Conservation (phyloP, 305 asterid genomes). For the Solanum hybrid region DNA sequence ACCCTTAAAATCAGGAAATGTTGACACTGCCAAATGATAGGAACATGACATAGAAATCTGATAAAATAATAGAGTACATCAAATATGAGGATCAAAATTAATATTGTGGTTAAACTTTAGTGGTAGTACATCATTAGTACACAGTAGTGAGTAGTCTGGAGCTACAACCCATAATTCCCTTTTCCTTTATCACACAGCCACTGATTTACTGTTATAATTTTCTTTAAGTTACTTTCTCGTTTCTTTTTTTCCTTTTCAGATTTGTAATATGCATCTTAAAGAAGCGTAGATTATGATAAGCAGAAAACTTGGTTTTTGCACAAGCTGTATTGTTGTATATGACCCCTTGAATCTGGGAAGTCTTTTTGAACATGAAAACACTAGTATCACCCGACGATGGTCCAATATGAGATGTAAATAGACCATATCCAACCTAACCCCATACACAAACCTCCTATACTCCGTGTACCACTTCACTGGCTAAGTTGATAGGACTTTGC, state of each 20-base stretch:
- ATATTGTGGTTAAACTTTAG: background rate
- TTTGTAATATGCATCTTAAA: background rate
- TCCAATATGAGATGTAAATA: conserved; percentile 2
- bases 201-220: background rate
- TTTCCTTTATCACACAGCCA: background rate
- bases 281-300: background rate
- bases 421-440: background rate
- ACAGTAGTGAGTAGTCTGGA: background rate
- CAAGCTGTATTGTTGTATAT: background rate
- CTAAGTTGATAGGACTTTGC: background rate
- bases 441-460: background rate
- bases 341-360: background rate
- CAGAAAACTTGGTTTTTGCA: background rate
- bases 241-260: background rate
- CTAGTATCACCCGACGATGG: background rate
- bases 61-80: background rate
- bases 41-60: background rate
- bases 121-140: background rate
- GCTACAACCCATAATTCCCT: background rate
- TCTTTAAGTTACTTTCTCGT: background rate
- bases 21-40: background rate
- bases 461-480: background rate
- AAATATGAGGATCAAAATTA: background rate
- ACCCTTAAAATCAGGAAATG: background rate
- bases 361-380: background rate